phyloP scores from a whole-genome alignment of 23 red algal species.

The Cyanidium caldarium region DNA sequence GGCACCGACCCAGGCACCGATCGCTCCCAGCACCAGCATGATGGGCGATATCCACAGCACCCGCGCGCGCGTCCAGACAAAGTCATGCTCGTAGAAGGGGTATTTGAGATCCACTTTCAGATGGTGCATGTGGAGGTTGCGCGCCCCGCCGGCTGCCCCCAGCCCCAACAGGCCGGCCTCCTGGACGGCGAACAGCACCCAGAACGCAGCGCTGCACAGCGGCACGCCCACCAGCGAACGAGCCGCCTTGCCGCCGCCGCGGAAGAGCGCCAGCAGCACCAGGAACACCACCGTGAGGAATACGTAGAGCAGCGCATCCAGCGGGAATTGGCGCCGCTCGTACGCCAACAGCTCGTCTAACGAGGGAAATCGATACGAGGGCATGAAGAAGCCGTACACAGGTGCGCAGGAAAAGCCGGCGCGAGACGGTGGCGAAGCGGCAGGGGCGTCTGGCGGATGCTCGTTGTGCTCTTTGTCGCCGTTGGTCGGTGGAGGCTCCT shows the following conservation, averaged over 20 bases:
- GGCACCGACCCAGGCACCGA: conserved; percentile 22
- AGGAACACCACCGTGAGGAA: conserved; percentile 3
- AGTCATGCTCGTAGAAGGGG: conserved; percentile 14
- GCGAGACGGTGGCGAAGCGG: too few species aligned
- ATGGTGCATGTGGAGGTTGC: conserved; percentile 14
- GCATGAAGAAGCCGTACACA: conserved; percentile 12
- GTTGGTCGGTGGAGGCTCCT: too few species aligned
- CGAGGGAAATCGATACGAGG: neutral
- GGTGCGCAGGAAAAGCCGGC: too few species aligned
- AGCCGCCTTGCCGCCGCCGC: neutral
- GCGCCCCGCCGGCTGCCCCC: neutral
- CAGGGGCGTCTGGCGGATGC: too few species aligned
- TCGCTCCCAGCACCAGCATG: conserved; percentile 17
- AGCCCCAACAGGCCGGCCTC: conserved; percentile 5
- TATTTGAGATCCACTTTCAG: conserved; percentile 6
- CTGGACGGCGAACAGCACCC: conserved; percentile 9
- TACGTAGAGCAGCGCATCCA: conserved; percentile 4
- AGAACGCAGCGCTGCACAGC: conserved; percentile 7
- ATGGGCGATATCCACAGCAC: conserved; percentile 11
- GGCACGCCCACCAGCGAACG: neutral
- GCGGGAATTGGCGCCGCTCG: conserved; percentile 9
- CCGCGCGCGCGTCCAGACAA: conserved; percentile 5
- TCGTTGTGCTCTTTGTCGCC: too few species aligned
- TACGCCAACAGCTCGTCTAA: conserved; percentile 3
- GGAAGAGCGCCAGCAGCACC: conserved; percentile 8